Evolutionary conservation across 495 filamentous ascomycete species (phyloP).

Genomic region (Penicillium verhagenii): DNA sequence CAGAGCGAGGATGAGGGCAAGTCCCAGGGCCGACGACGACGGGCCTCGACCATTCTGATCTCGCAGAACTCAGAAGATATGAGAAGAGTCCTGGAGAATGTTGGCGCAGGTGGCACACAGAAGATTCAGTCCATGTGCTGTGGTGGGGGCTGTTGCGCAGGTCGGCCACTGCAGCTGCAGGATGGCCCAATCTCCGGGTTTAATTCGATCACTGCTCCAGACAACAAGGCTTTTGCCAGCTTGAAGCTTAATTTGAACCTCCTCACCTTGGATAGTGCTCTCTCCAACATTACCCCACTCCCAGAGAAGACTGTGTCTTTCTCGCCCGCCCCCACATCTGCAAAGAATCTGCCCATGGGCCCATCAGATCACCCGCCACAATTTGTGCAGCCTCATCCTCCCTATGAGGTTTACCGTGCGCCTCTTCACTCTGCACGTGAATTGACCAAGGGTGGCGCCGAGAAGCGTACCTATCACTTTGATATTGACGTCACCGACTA

Average conservation of each 20-base stretch:
- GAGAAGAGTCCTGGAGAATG: conserved; percentile 55
- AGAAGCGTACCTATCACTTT: conserved; percentile 96
- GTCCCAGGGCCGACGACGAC: conserved; percentile 49
- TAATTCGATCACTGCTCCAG: conserved; percentile 51
- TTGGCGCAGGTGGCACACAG: conserved; percentile 44
- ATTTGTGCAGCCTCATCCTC: conserved; percentile 94
- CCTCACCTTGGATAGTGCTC: conserved; percentile 63
- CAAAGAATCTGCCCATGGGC: conserved; percentile 34
- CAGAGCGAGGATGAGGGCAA: conserved; percentile 47
- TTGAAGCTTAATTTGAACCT: conserved; percentile 73
- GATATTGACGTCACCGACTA: conserved; percentile 97
- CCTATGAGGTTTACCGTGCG: conserved; percentile 85
- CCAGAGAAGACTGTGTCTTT: conserved; percentile 74
- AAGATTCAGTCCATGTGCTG: conserved; percentile 73
- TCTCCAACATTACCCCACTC: conserved; percentile 67
- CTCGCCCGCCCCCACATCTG: conserved; percentile 43
- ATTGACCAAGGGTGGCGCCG: conserved; percentile 84
- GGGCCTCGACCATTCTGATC: conserved; percentile 79
- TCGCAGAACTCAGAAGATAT: conserved; percentile 74
- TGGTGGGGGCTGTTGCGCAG: conserved; percentile 88
- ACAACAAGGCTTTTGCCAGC: conserved; percentile 81
- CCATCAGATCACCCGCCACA: conserved; percentile 66
- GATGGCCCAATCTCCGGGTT: conserved; percentile 52
- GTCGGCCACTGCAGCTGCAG: conserved; percentile 50
- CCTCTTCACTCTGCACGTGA: conserved; percentile 79